phyloP scores from a whole-genome alignment of 352 stramenopile species.

The Phytopythium montanum region DNA sequence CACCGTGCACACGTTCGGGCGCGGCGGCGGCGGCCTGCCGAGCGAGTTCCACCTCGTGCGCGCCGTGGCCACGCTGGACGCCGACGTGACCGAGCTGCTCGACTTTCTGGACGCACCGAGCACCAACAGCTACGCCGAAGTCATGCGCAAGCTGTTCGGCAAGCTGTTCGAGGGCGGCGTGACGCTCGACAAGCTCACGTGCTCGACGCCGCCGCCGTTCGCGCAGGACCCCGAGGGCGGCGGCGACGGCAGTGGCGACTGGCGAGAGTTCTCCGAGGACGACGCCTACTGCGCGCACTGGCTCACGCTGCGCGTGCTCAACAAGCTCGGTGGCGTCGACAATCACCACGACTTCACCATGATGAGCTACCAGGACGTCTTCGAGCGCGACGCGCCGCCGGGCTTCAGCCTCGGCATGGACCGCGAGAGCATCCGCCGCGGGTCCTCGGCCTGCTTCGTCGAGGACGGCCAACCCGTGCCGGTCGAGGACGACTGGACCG shows the following conservation, averaged over 20 bases:
- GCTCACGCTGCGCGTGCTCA: conserved; percentile 45
- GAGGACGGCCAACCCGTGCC: too few relatives aligned
- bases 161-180: conserved; percentile 48
- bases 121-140: conserved; percentile 38
- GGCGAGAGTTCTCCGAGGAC: conserved; percentile 46
- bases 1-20: conserved; percentile 44
- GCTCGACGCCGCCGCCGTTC: conserved; percentile 48
- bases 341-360: conserved; percentile 60
- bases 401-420: background rate
- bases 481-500: background rate
- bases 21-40: conserved; percentile 32
- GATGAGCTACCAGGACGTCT: conserved; percentile 69
- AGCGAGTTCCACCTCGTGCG: conserved; percentile 69
- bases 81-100: conserved; percentile 40
- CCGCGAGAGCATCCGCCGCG: conserved; percentile 1
- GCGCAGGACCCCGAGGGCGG: conserved; percentile 24
- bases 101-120: conserved; percentile 39
- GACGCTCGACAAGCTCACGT: conserved; percentile 61
- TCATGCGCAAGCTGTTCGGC: conserved; percentile 60
- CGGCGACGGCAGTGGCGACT: conserved; percentile 16
- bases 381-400: conserved; percentile 28
- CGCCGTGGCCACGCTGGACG: conserved; percentile 50
- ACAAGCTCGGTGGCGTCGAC: conserved; percentile 30
- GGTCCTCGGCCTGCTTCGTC: background rate
- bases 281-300: conserved; percentile 71